Percentiles rank a stretch among this genome's conserved stretches.
These are phyloP conservation scores for Penicillium chermesinum DNA, from an alignment of 495 filamentous ascomycete species.

Conservation along the genomic window DNA sequence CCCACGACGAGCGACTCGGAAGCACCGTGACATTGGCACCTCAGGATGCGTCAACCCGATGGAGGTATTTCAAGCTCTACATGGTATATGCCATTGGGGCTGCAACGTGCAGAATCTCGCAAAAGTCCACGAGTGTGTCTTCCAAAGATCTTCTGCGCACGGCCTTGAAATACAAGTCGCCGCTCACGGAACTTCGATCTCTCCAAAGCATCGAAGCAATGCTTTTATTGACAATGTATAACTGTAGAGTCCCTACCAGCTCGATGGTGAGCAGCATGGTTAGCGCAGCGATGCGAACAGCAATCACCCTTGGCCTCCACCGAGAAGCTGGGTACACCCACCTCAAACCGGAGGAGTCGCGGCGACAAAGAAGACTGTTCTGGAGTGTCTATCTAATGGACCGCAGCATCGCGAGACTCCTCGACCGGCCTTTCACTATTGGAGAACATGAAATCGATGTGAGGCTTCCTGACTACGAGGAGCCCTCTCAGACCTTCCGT, in stretches of 20 bases:
- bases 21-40: conserved; percentile 17
- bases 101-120: conserved; percentile 30
- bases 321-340: conserved; percentile 19
- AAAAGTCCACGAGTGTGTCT: conserved; percentile 20
- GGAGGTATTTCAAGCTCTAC: conserved; percentile 34
- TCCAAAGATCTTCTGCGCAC: conserved; percentile 14
- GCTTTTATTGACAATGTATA: conserved; percentile 34
- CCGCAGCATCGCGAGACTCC: conserved; percentile 29
- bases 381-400: conserved; percentile 41
- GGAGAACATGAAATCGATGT: conserved; percentile 38
- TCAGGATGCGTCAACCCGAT: conserved; percentile 19
- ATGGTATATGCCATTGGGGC: conserved; percentile 43
- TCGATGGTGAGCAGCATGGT: conserved; percentile 40
- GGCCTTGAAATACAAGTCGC: conserved; percentile 30
- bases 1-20: conserved; percentile 28
- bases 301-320: conserved; percentile 37
- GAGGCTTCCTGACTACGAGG: conserved; percentile 24
- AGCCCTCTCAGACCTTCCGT: conserved; percentile 5
- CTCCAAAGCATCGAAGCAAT: conserved; percentile 35
- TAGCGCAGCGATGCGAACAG: conserved; percentile 37
- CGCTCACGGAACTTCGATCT: conserved; percentile 26
- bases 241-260: conserved; percentile 30
- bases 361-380: conserved; percentile 30
- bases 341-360: conserved; percentile 24
- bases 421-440: conserved; percentile 36